Conservation (phyloP, 2,329 filamentous ascomycete genomes). For the Trichoderma sp. region DNA sequence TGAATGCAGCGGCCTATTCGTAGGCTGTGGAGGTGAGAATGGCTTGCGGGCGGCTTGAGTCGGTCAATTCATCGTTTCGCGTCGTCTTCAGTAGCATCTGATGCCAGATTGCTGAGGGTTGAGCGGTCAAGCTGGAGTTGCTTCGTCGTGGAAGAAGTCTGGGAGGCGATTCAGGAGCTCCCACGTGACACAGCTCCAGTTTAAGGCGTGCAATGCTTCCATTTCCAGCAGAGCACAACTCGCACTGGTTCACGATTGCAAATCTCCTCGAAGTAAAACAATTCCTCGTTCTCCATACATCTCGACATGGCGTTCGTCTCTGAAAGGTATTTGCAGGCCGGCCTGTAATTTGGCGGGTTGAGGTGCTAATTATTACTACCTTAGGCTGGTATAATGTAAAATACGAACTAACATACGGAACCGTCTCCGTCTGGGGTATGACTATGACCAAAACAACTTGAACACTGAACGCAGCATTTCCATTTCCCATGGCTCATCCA, state of each 20-base stretch:
- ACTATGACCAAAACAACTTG: too few species aligned
- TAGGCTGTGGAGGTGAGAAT: neutral
- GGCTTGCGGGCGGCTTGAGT: neutral
- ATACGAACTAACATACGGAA: neutral
- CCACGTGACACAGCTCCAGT: conserved; percentile 20
- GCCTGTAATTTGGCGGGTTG: neutral
- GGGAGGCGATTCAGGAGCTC: conserved; percentile 13
- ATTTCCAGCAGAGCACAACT: neutral
- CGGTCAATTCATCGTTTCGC: conserved; percentile 9
- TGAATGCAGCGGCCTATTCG: neutral
- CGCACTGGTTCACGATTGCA: neutral
- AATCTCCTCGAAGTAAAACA: neutral
- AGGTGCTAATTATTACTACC: neutral
- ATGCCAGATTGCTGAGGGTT: neutral
- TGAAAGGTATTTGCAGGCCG: neutral
- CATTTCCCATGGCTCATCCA: conserved; percentile 11
- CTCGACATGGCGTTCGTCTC: fast-evolving
- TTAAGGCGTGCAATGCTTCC: neutral
- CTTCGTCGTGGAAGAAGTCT: neutral
- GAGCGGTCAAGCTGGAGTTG: neutral
- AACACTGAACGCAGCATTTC: neutral
- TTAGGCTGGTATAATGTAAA: conserved; percentile 4
- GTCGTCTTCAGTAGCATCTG: neutral
- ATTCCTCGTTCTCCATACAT: neutral
- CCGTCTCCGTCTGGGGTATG: neutral